Evolutionary conservation across 2,329 filamentous ascomycete genomes (phyloP).

Genomic region (Byssoonygena ceratinophila): DNA sequence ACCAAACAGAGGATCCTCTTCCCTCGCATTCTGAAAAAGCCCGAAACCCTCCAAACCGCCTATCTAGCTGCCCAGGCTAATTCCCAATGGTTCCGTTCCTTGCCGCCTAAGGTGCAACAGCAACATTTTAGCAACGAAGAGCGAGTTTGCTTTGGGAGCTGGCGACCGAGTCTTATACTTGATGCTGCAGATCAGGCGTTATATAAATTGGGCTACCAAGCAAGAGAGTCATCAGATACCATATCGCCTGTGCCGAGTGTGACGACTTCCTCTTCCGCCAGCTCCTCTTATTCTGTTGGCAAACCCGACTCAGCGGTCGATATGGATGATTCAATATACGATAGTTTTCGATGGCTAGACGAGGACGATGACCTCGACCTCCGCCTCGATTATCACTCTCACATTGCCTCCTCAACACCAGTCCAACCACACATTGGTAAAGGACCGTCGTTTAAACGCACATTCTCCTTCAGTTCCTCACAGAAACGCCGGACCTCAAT

Average conservation of each 20-base stretch:
- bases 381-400: constrained; percentile 57
- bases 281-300: constrained; percentile 18
- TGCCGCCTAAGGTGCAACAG: constrained; percentile 63
- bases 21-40: constrained; percentile 7
- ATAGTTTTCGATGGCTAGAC: constrained; percentile 64
- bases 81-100: constrained; percentile 56
- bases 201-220: constrained; percentile 38
- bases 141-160: constrained; percentile 47
- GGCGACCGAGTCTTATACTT: constrained; percentile 44
- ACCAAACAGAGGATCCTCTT: constrained; percentile 9
- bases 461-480: constrained; percentile 59
- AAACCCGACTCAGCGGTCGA: constrained; percentile 26
- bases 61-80: constrained; percentile 44
- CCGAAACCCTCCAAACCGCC: constrained; percentile 16
- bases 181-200: constrained; percentile 51
- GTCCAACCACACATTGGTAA: constrained; percentile 12
- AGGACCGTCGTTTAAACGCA: constrained; percentile 54
- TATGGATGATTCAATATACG: constrained; percentile 49
- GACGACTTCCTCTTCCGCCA: constrained; percentile 18
- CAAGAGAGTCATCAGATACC: constrained; percentile 25
- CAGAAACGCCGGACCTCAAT: constrained; percentile 44
- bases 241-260: constrained; percentile 14
- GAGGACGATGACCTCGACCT: constrained; percentile 58
- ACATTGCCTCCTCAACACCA: constrained; percentile 41
- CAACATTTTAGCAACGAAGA: constrained; percentile 63